Evolutionary conservation across 1,284 basidiomycete species (phyloP), one percentile per base, ranked within the genome.

Genomic region (Leccinum solheimii): DNA sequence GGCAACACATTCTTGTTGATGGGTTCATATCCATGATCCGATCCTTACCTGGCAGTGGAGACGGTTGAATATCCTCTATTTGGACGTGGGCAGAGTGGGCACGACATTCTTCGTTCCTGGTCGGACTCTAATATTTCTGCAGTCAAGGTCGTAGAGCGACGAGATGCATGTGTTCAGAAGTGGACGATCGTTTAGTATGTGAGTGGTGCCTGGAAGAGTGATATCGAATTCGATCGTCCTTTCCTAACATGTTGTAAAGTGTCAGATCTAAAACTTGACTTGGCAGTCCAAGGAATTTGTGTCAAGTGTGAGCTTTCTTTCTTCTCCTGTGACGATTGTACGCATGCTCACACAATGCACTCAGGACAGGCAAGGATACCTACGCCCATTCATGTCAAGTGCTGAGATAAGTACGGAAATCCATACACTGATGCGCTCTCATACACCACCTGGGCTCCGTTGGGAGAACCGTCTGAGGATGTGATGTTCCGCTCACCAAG

Each of bases 361-460:
- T 40, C 38, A 5, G 16, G 38, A 40, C 38, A 40, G 38, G 16
- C 16, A 40, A 40, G 36, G 36, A 38, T 13, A 34, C 34, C 34
- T 34, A 34, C 34, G 34, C 79, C 0, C 77, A 85, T 62, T 86
- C 90, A 8, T 92, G 90, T 68, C 77, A 84, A 82, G 58, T 92
- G 90, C 73, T 92, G 90, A 90, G 75, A 80, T 1, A 85, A 83
- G 63, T 86, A 87, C 71, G 78, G 80, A 1, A 83, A 82, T 66
- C 78, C 80, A 0, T 92, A 85, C 71, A 69, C 77, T 0, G 86
- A 86, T 5, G 81, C 86, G 2, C 74, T 91, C 14, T 76, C 79
- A 0, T 87, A 85, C 67, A 80, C 85, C 0, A 80, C 81, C 21
- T 83, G 80, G 78, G 63, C 68, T 19, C 26, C 70, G 11, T 62